Base-by-base conservation (phyloP, 768 basidiomycete species). In the Holtermannia corniformis region DNA sequence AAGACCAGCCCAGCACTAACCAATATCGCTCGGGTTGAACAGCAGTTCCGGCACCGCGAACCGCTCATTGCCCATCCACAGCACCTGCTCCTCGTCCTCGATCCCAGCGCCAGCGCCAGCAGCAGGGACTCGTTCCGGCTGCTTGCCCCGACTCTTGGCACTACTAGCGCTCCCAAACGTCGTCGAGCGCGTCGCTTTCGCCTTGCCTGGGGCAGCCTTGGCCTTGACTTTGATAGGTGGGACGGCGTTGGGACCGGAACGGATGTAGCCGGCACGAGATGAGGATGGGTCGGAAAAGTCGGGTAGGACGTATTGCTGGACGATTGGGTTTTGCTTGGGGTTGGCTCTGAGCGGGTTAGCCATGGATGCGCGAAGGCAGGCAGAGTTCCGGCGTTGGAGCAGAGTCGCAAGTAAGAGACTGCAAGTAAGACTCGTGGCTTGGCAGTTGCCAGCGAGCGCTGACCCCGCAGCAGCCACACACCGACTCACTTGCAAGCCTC, bases 21-120 rank as follows among this genome's bases (percentile, higher is more conserved):
- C 90, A 65, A 95, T 86, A 65, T 90, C 87, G 65, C 84, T 82
- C 48, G 92, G 92, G 40, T 80, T 81, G 73, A 95, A 97, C 51
- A 97, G 74, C 50, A 92, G 74, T 71, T 97, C 92, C n/a, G 92
- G 91, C 1, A 93, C 85, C 2, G 82, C 76, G 72, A 96, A 95
- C 21, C 90, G 80, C 73, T 96, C 92, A 69, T 88, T 93, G 56
- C 82, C 84, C 85, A 95, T 87, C 67, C 79, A 76, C 52, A 97
- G 76, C 23, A 93, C 79, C 49, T 76, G 73, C 28, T 73, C 71
- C 47, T 72, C 70, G 10, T 65, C 65, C 16, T 50, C 46, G 54
- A 64, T 85, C 81, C 68, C 81, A 12, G 12, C 27, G 1, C 50
- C 27, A n/a, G n/a, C n/a, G n/a, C n/a, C n/a, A n/a, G n/a, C n/a